Conservation (phyloP, 2,329 filamentous ascomycete genomes). For the Venturia pyrina region DNA sequence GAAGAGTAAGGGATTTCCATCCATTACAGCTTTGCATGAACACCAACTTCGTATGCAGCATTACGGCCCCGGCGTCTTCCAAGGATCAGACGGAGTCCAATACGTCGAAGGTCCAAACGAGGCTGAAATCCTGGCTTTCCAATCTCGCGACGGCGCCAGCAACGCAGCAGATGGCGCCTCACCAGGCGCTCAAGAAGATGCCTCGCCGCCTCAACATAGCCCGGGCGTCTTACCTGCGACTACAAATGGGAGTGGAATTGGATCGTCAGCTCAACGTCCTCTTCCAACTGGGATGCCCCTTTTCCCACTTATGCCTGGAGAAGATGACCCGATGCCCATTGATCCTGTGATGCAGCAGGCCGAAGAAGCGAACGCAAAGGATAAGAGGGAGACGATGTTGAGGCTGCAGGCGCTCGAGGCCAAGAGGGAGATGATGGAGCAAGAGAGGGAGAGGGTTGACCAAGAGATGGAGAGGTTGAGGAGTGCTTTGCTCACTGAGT, state of each 20-base stretch:
- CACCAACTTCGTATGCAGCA: constrained; percentile 14
- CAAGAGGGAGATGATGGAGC: constrained; percentile 8
- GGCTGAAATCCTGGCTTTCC: background rate
- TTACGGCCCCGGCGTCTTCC: constrained; percentile 5
- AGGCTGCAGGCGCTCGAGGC: constrained; percentile 5
- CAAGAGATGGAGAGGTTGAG: constrained; percentile 10
- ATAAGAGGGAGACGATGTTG: background rate
- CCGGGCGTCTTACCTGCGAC: background rate
- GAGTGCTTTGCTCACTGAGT: constrained; percentile 1
- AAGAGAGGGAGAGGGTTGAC: background rate
- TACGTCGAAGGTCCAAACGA: constrained; percentile 7
- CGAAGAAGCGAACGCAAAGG: background rate
- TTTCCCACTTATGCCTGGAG: background rate
- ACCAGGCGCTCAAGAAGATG: background rate
- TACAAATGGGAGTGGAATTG: background rate
- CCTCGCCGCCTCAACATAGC: background rate
- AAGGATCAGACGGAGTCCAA: background rate
- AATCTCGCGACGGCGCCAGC: background rate
- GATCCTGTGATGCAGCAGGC: background rate
- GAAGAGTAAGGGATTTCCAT: constrained; percentile 17
- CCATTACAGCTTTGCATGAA: constrained; percentile 15
- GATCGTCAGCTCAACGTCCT: background rate
- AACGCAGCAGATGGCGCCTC: background rate
- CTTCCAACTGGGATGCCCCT: background rate
- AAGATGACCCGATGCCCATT: background rate